Conservation (phyloP, 352 stramenopile species). For the Pythium graminicola region DNA sequence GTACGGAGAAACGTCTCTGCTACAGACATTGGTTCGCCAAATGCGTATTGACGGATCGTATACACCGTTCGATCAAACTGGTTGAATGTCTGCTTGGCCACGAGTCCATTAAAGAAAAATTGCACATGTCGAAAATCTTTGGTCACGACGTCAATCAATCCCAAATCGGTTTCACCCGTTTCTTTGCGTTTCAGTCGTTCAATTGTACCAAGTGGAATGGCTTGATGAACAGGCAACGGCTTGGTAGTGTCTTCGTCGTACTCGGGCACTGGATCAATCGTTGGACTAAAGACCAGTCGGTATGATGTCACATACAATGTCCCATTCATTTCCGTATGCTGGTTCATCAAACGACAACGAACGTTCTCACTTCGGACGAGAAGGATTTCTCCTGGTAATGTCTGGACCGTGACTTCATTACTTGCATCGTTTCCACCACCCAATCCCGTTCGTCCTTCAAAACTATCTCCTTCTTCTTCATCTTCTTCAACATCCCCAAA, state of each 20-base stretch:
- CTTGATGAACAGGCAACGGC: conserved; percentile 38
- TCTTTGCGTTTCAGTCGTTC: conserved; percentile 74
- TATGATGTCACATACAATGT: conserved; percentile 80
- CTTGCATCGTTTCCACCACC: neutral
- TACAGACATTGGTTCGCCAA: conserved; percentile 41
- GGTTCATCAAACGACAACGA: conserved; percentile 45
- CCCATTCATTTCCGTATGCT: conserved; percentile 20
- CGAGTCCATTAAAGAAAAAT: conserved; percentile 66
- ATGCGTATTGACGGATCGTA: conserved; percentile 53
- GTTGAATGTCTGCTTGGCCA: conserved; percentile 74
- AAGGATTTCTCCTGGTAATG: conserved; percentile 57
- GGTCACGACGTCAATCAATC: conserved; percentile 61
- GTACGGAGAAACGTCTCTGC: conserved; percentile 61
- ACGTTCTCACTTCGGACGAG: conserved; percentile 60
- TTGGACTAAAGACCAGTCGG: conserved; percentile 68
- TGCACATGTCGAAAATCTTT: conserved; percentile 80
- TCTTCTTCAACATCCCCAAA: conserved; percentile 12
- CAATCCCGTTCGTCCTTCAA: conserved; percentile 8
- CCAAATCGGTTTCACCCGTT: conserved; percentile 64
- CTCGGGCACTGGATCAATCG: conserved; percentile 10
- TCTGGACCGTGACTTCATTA: conserved; percentile 35
- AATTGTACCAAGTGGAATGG: conserved; percentile 61
- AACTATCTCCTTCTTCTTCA: conserved; percentile 11
- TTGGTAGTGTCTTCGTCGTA: conserved; percentile 19
- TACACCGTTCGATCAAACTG: conserved; percentile 62